Percentiles rank a stretch among this genome's conserved stretches.
Evolutionary conservation across 1,139 yeast genomes (phyloP).

Genomic region (Kluyveromyces sp.): DNA sequence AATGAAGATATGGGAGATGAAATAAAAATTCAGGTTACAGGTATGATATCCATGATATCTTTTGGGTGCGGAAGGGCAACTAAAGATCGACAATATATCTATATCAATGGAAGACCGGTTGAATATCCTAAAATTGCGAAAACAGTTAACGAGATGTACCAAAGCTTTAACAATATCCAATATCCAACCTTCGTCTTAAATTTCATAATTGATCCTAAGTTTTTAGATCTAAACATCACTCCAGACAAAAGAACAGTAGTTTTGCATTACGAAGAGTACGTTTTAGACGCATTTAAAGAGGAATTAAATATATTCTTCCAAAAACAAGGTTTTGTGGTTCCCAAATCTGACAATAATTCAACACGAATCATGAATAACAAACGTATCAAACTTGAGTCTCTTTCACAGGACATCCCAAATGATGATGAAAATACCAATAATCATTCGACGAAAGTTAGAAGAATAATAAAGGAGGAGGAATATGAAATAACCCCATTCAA

Average conservation of each 20-base stretch:
- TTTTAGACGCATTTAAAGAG: conserved; percentile 46
- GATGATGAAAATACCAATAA: neutral
- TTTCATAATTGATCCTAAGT: conserved; percentile 42
- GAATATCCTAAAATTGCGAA: conserved; percentile 47
- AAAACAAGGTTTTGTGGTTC: conserved; percentile 36
- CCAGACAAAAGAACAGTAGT: conserved; percentile 80
- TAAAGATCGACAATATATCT: conserved; percentile 68
- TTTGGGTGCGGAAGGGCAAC: conserved; percentile 69
- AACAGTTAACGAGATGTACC: conserved; percentile 65
- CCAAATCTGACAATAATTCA: conserved; percentile 9
- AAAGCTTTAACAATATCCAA: conserved; percentile 62
- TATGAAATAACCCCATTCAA: too few species aligned
- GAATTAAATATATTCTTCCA: conserved; percentile 39
- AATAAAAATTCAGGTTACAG: conserved; percentile 37
- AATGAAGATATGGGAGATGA: conserved; percentile 10
- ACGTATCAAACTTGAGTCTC: conserved; percentile 7
- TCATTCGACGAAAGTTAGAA: too few species aligned
- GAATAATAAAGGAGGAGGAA: too few species aligned
- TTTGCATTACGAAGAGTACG: conserved; percentile 53
- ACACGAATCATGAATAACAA: neutral
- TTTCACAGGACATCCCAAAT: neutral
- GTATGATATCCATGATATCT: conserved; percentile 65
- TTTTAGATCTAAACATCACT: conserved; percentile 75
- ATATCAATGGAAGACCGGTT: conserved; percentile 71
- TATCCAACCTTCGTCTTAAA: conserved; percentile 66